Evolutionary conservation across 176 grass and related monocot species (phyloP), one percentile per base, ranked within the genome.

Genomic region (Puya raimondii): DNA sequence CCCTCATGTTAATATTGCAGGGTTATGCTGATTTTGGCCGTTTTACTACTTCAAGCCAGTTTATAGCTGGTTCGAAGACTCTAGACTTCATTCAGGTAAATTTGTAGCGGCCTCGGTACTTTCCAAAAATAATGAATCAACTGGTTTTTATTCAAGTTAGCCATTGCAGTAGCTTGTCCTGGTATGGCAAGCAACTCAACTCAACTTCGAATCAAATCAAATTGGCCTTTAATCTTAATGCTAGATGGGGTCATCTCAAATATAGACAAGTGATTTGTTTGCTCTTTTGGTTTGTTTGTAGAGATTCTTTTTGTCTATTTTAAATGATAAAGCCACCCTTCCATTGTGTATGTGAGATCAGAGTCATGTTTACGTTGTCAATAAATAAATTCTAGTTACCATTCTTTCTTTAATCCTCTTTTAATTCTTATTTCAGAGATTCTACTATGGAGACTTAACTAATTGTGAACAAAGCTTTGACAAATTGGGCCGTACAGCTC

Each of bases 51-150:
- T 74, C 71, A 65, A 76, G 2, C 64, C 79, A 79, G 50, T 96
- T 96, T 77, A 14, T 79, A 79, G 48, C 84, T 81, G 84, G 86
- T 85, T 82, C 81, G 49, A 54, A 70, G 65, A 70, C 74, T 69
- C 53, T 83, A 66, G 86, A 92, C 72, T 96, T 87, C 72, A 87
- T 91, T 74, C 93, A 96, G 88, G 93, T 96, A 83, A 72, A 42
- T 72, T 12, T 47, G 63, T 42, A 8, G 54, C 20, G 15, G 8
- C 20, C 54, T 59, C 54, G 4, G 4, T 42, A 42, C 33, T 42
- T 42, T 42, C 33, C 33, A 42, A 42, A 42, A 42, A 20, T 17
- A 59, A 59, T 59, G 16, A 59, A 59, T 18, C 54, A 15, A 21
- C 54, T 59, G 16, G 20, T 56, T 17, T 20, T 15, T n/a, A 59